These are phyloP conservation scores for Isochrysis galbana DNA, from an alignment of 78 protist species.

Conservation along the genomic window DNA sequence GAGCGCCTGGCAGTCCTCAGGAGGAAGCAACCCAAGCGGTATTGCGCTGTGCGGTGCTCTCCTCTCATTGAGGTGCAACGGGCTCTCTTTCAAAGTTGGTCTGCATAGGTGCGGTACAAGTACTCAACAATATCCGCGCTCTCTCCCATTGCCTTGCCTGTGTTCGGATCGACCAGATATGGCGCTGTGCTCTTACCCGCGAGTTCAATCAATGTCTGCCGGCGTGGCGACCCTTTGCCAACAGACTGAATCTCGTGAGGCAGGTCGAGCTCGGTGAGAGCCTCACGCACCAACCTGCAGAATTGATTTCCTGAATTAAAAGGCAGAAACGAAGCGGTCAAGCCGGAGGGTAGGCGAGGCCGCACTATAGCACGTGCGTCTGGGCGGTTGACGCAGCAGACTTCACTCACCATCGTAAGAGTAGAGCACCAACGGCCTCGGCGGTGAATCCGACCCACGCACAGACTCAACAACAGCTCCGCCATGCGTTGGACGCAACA, in stretches of 20 bases:
- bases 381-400: no score
- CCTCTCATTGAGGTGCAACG: no score
- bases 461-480: not conserved
- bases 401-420: not conserved
- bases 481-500: not conserved
- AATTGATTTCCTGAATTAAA: no score
- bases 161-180: not conserved
- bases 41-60: no score
- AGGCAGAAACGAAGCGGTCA: no score
- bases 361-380: no score
- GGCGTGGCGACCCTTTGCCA: constrained; percentile 7
- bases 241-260: not conserved
- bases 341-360: no score
- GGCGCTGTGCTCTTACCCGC: not conserved
- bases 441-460: not conserved
- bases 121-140: not conserved
- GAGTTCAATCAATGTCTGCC: not conserved
- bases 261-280: constrained; percentile 8
- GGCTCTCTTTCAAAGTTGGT: no score
- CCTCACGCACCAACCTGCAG: constrained; percentile 11
- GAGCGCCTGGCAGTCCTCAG: no score
- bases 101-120: not conserved
- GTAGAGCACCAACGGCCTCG: not conserved
- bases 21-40: no score
- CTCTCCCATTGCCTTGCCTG: not conserved